Base-by-base conservation (phyloP, 768 basidiomycete species). In the Mycena metata region DNA sequence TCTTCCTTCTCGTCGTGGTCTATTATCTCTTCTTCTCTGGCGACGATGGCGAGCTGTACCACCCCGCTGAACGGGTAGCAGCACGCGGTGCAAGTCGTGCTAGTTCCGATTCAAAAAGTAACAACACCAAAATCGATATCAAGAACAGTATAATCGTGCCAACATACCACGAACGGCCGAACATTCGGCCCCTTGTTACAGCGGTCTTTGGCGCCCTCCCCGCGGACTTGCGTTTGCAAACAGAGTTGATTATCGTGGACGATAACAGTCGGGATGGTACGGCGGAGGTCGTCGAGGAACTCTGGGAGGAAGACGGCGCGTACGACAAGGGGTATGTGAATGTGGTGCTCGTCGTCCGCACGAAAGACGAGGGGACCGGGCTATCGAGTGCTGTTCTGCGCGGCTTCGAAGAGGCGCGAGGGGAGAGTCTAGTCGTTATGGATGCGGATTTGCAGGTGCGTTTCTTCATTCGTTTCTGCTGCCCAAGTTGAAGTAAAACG, bases 131-230 rank as follows among this genome's bases (percentile, higher is more conserved):
- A 10, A 39, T 10, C 50, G 24, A 41, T 15, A 64, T 64, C 39
- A 42, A 46, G 52, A 55, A 64, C 33, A 64, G 41, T 7, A 52
- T 65, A 33, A 30, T 65, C 8, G 35, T 65, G 9, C 64, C 64
- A 9, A n/a, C 64, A 45, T 65, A 49, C 56, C 64, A 65, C 56
- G 64, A 65, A 46, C 43, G 43, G 46, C 52, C 26, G 15, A 65
- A 65, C 26, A 65, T 65, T 30, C 42, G 55, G 10, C 33, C 47
- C 26, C 46, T 65, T 1, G 64, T 65, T 19, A 65, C 43, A 13
- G 55, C 26, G 45, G 58, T 46, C 26, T 55, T 51, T 58, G 43
- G 54, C 11, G 54, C 63, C 2, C 45, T 64, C 9, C 45, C 54
- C 11, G 39, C 60, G 21, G 13, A 15, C n/a, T 16, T 43, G 23